Conservation (phyloP, 1,284 basidiomycete genomes). For the Austropuccinia psidii region DNA sequence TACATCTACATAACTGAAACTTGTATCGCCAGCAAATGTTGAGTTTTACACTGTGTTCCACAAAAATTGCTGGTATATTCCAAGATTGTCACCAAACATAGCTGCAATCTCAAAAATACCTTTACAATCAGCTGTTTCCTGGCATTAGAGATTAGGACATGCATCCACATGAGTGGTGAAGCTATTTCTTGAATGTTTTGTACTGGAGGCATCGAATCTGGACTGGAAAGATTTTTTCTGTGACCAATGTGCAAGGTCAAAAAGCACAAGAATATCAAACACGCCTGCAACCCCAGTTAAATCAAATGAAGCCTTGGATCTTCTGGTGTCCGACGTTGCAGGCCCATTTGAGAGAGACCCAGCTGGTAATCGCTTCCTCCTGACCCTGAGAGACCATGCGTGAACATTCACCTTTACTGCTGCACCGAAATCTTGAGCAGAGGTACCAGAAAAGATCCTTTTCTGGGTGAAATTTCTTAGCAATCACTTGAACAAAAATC, state of each 20-base stretch:
- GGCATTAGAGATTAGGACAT: background rate
- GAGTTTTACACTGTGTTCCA: background rate
- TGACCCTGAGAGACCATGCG: background rate
- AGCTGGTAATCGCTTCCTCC: background rate
- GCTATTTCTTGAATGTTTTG: background rate
- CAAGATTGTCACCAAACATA: background rate
- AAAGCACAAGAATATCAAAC: background rate
- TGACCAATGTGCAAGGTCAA: background rate
- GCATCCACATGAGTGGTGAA: background rate
- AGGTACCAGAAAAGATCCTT: background rate
- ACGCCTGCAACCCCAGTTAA: background rate
- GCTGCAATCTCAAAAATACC: background rate
- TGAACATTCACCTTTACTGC: background rate
- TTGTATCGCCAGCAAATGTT: background rate
- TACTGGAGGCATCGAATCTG: background rate
- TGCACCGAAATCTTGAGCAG: background rate
- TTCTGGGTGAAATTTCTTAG: background rate
- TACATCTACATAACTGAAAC: background rate
- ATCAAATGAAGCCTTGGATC: background rate
- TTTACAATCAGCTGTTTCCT: background rate
- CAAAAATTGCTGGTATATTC: background rate
- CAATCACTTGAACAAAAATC: background rate
- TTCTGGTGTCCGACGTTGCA: conserved; percentile 3
- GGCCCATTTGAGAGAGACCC: background rate
- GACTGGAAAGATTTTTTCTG: background rate